Base-by-base conservation (phyloP, 2,329 filamentous ascomycete species). In the Leptographium procerum region DNA sequence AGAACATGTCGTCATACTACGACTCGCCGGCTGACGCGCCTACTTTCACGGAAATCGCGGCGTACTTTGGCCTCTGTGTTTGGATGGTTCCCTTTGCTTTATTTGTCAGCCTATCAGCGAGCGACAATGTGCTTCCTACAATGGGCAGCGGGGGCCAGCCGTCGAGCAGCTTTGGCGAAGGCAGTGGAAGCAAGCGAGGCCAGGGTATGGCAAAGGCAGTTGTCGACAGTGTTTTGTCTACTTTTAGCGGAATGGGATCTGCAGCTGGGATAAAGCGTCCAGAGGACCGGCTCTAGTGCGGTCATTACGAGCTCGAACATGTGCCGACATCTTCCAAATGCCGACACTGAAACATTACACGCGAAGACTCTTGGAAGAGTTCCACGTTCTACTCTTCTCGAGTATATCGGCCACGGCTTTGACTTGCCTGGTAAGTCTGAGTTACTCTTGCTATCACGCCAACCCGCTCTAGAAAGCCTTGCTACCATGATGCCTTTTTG, bases 1-100 rank as follows among this genome's bases (percentile, higher is more conserved):
- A 79, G 58, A 77, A 80, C 66, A 71, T 75, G 71, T 76, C 79
- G 4, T 80, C 83, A 57, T 79, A 82, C 68, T 86, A 87, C 68
- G 83, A 89, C 63, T 75, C 78, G 59, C 74, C 77, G 58, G 71
- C 80, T 54, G 73, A 83, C 56, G 69, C 90, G 51, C 94, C 94
- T 0, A 86, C 82, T 43, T 99, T 99, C 70, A 91, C 89, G 22
- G 90, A 97, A 74, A 94, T 97, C 51, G 91, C 94, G 0, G 92
- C 89, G 0, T 99, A 94, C 73, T 99, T 99, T 68, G 94, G 94
- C 0, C 77, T 99, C 2, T 96, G 91, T 66, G 91, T 99, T 0
- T 99, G 94, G 94, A 79, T 99, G 1, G 89, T 97, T 0, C 94
- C 94, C 0, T 99, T 99, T 69, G 85, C 91, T 19, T 79, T 99